Evolutionary conservation across 1,139 yeast genomes (phyloP).

Genomic region (Nakaseomyces delphensis): DNA sequence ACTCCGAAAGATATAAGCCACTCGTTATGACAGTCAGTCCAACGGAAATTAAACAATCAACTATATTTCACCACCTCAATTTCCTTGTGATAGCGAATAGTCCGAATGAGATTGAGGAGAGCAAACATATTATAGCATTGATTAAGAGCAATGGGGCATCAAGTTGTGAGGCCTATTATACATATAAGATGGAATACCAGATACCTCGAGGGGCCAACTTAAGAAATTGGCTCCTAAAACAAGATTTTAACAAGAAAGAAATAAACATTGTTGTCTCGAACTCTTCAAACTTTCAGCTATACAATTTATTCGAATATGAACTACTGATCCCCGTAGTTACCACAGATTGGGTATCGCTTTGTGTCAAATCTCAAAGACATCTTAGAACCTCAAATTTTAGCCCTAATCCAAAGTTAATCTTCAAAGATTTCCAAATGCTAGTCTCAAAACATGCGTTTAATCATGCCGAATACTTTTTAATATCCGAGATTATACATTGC

Average conservation of each 20-base stretch:
- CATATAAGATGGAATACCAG: slow-evolving; percentile 3
- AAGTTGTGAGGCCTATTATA: neutral
- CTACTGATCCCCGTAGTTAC: slow-evolving; percentile 63
- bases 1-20: neutral
- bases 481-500: slow-evolving; percentile 47
- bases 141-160: neutral
- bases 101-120: neutral
- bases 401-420: slow-evolving; percentile 60
- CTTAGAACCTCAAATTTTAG: slow-evolving; percentile 43
- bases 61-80: slow-evolving; percentile 1
- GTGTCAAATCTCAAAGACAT: slow-evolving; percentile 38
- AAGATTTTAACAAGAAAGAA: slow-evolving; percentile 12
- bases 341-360: slow-evolving; percentile 53
- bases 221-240: slow-evolving; percentile 14
- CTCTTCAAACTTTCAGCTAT: slow-evolving; percentile 47
- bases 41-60: neutral
- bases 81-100: neutral
- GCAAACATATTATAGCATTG: neutral
- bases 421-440: slow-evolving; percentile 55
- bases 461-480: slow-evolving; percentile 58
- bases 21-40: neutral
- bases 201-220: neutral
- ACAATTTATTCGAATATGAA: slow-evolving; percentile 38
- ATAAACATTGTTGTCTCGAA: slow-evolving; percentile 50
- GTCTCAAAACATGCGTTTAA: slow-evolving; percentile 50